Conservation (phyloP, 257 asterid genomes). For the Verbascum thapsus region DNA sequence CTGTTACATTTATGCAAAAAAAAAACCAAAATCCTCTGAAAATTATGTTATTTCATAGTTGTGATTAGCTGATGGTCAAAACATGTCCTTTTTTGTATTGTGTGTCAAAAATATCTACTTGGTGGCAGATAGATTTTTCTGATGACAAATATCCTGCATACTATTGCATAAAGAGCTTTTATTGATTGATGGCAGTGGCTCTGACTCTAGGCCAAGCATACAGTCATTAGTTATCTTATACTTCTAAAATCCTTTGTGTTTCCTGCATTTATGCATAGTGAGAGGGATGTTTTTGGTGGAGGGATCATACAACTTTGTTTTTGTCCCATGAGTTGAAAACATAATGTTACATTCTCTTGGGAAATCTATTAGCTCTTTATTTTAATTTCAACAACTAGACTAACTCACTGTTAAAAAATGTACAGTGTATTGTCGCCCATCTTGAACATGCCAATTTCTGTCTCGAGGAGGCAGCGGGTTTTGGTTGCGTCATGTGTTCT, state of each 20-base stretch:
- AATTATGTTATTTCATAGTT: neutral
- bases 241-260: conserved; percentile 7
- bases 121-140: neutral
- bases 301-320: conserved; percentile 17
- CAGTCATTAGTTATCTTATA: conserved; percentile 1
- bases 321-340: conserved; percentile 24
- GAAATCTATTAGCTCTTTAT: conserved; percentile 24
- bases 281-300: conserved; percentile 18
- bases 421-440: conserved; percentile 94
- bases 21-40: conserved; percentile 6
- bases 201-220: conserved; percentile 17
- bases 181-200: conserved; percentile 18
- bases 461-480: conserved; percentile 92
- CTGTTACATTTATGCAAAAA: conserved; percentile 7
- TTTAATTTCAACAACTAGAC: conserved; percentile 31
- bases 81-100: conserved; percentile 8
- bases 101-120: conserved; percentile 22
- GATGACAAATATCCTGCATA: conserved; percentile 1
- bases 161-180: conserved; percentile 17
- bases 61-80: conserved; percentile 22
- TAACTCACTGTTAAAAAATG: conserved; percentile 33
- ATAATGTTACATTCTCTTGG: conserved; percentile 24
- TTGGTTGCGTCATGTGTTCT: conserved; percentile 93
- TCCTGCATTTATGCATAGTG: conserved; percentile 23
- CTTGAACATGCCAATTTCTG: conserved; percentile 88